Base-by-base conservation (phyloP, 179 eudicot species). In the Patellifolia procumbens region DNA sequence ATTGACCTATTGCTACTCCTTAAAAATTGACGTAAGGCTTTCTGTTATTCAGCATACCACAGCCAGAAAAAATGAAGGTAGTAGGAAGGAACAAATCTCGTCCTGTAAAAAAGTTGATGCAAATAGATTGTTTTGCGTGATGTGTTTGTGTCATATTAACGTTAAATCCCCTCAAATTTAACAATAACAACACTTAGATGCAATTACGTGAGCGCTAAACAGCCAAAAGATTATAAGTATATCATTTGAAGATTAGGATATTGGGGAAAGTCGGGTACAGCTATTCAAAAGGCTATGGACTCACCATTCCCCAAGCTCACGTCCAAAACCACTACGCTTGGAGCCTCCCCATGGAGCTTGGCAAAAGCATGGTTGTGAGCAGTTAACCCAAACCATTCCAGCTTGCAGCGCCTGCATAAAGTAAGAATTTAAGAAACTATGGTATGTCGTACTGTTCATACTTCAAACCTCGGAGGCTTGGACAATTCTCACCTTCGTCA, bases 331-430 rank as follows among this genome's bases (percentile, higher is more conserved):
- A 78, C 99, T 96, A 22, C 96, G 96, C 73, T 91, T 96, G 53
- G 81, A 91, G 77, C 99, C 99, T 56, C 99, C 99, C 99, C 99
- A 93, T 42, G 99, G 99, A 81, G 96, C 98, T 88, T 96, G 99
- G 78, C 87, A 87, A 81, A 96, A 96, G 90, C 98, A 96, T 37
- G 98, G 99, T 81, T 96, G 98, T 55, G 99, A 96, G 85, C 99
- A 96, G 85, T 96, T 96, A 20, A 96, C 92, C 99, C 99, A 93
- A 19, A 96, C 97, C 46, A 91, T 87, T 58, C 99, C 98, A 15
- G 86, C 86, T 78, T 90, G 86, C 75, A 93, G 78, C 64, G 88
- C 94, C 94, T 90, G 81, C 34, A 51, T 52, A 61, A 64, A 45
- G 32, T 24, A 24, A 28, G 32, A 7, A 37, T 55, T 35, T 15